A percentile compares a stretch with the other conserved stretches of the same genome.
Evolutionary conservation across 345 rosid genomes (phyloP).

Genomic region (Clarkia xantiana): DNA sequence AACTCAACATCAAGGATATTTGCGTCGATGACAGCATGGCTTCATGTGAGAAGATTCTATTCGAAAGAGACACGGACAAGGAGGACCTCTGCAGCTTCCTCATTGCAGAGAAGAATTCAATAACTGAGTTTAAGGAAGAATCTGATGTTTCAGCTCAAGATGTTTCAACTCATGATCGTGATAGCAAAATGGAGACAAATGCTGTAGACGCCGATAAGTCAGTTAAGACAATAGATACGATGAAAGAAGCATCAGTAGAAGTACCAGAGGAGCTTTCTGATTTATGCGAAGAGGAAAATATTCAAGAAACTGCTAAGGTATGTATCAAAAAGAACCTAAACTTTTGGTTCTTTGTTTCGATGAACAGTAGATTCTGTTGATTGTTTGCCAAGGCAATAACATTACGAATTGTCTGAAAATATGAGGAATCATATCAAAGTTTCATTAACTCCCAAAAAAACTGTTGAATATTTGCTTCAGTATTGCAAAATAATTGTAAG

Average conservation of each 20-base stretch:
- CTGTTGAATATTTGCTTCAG: no score
- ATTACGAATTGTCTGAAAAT: no score
- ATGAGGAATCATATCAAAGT: no score
- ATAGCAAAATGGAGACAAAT: not conserved
- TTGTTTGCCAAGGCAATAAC: no score
- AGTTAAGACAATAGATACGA: not conserved
- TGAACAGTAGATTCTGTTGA: no score
- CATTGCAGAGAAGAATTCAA: not conserved
- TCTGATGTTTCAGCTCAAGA: constrained; percentile 7
- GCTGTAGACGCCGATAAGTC: not conserved
- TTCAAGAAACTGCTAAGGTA: not conserved
- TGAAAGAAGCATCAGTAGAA: not conserved
- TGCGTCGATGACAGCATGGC: constrained; percentile 65
- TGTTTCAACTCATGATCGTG: constrained; percentile 9
- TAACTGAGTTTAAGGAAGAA: constrained; percentile 2
- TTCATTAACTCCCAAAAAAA: no score
- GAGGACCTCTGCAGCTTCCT: not conserved
- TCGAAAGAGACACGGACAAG: constrained; percentile 14
- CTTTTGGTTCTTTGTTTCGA: no score
- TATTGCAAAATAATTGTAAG: no score
- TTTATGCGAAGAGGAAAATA: not conserved
- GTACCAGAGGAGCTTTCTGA: not conserved
- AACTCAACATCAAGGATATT: constrained; percentile 57
- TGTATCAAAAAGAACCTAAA: not conserved
- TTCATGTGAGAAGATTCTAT: constrained; percentile 37